phyloP scores from a whole-genome alignment of 1,139 yeast genomes.

The Yamadazyma triangularis region DNA sequence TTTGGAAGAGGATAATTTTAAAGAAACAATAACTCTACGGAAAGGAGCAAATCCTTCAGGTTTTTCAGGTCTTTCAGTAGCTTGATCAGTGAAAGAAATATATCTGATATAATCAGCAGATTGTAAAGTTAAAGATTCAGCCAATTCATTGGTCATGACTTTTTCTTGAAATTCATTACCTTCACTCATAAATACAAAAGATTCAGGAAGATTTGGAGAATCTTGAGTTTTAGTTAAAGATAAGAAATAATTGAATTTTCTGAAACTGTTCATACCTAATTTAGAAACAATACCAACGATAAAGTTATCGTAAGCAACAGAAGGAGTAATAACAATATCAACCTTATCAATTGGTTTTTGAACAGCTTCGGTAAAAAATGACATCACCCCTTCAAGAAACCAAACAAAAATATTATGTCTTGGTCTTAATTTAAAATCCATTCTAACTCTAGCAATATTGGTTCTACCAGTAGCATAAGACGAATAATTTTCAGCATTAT shows the following conservation, averaged over 20 bases:
- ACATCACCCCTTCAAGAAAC: conserved; percentile 50
- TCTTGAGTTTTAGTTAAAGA: conserved; percentile 81
- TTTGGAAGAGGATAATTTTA: conserved; percentile 43
- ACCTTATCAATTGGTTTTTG: conserved; percentile 57
- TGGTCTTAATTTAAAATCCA: conserved; percentile 63
- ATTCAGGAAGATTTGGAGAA: conserved; percentile 62
- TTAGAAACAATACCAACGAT: conserved; percentile 84
- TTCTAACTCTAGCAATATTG: conserved; percentile 60
- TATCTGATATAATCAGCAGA: conserved; percentile 52
- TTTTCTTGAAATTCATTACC: conserved; percentile 73
- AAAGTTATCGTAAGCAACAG: conserved; percentile 58
- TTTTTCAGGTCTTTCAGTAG: conserved; percentile 58
- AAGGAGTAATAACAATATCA: conserved; percentile 59
- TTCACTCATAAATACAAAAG: conserved; percentile 88
- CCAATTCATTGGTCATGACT: conserved; percentile 47
- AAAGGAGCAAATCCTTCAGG: conserved; percentile 48
- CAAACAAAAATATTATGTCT: conserved; percentile 77
- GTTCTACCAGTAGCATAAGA: conserved; percentile 88
- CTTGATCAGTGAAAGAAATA: conserved; percentile 81
- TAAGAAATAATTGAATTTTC: conserved; percentile 74
- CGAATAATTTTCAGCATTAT: conserved; percentile 65
- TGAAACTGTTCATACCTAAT: conserved; percentile 70
- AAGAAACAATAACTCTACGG: conserved; percentile 52
- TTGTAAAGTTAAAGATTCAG: conserved; percentile 42
- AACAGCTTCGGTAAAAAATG: conserved; percentile 49